A percentile compares a stretch with the other conserved stretches of the same genome.
Conservation (phyloP, 371 early-diverging fungal genomes). For the Apophysomyces sp. region DNA sequence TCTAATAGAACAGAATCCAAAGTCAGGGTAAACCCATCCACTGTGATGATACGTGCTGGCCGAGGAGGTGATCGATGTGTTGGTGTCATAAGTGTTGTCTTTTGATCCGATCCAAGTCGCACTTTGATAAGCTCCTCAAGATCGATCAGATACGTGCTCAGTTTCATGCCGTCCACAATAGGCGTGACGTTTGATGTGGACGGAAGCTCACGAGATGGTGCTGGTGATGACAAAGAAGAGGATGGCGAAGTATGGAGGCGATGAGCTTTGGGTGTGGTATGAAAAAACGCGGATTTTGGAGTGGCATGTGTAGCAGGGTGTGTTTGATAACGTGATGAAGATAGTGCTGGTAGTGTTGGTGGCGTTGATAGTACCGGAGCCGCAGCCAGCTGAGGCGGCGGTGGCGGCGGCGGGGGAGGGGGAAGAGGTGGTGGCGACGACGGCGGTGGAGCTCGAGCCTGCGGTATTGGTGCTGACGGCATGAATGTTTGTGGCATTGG, state of each 20-base stretch:
- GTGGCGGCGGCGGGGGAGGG: background rate
- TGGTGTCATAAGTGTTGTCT: background rate
- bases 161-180: conserved; percentile 5
- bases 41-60: conserved; percentile 21
- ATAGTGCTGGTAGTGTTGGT: background rate
- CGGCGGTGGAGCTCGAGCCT: background rate
- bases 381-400: background rate
- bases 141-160: conserved; percentile 12
- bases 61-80: conserved; percentile 9
- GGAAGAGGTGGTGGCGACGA: background rate
- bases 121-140: conserved; percentile 23
- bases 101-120: conserved; percentile 12
- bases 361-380: background rate
- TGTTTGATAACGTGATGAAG: background rate
- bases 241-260: background rate
- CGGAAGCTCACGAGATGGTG: background rate
- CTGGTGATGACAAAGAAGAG: background rate
- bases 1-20: conserved; percentile 19
- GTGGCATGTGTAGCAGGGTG: background rate
- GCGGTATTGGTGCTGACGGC: conserved; percentile 1
- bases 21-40: conserved; percentile 24
- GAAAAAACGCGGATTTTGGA: background rate
- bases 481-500: background rate
- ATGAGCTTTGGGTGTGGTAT: background rate
- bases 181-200: background rate